These are phyloP conservation scores for Capsella bursapastoris DNA, from an alignment of 345 rosid species.

Conservation along the genomic window DNA sequence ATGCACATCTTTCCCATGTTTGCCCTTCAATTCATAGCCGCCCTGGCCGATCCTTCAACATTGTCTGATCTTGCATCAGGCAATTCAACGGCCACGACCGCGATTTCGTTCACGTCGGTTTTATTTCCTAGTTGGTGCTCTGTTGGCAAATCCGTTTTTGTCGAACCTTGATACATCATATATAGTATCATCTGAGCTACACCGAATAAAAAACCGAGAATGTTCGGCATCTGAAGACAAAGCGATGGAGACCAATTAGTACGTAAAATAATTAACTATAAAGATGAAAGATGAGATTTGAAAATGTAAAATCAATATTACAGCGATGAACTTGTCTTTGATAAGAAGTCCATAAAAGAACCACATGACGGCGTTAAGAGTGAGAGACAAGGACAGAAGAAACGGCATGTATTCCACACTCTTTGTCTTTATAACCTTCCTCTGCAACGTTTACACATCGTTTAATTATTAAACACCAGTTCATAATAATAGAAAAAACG, in stretches of 20 bases:
- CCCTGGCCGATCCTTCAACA: constrained; percentile 29
- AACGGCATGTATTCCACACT: constrained; percentile 96
- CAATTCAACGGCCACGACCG: constrained; percentile 35
- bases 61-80: constrained; percentile 11
- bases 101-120: constrained; percentile 15
- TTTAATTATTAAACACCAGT: neutral
- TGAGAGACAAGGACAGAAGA: constrained; percentile 66
- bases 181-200: constrained; percentile 76
- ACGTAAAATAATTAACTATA: neutral
- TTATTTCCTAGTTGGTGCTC: constrained; percentile 25
- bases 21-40: constrained; percentile 10
- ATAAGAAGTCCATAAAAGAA: constrained; percentile 79
- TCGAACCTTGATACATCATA: constrained; percentile 55
- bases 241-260: neutral
- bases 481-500: neutral
- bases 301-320: constrained; percentile 48
- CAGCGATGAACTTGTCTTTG: constrained; percentile 74
- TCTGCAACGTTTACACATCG: constrained; percentile 50
- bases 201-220: constrained; percentile 51
- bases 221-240: constrained; percentile 33
- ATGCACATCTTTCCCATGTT: neutral
- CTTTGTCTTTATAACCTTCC: constrained; percentile 70
- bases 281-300: neutral
- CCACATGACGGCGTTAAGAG: constrained; percentile 81
- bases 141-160: constrained; percentile 27